Evolutionary conservation across 2,329 filamentous ascomycete genomes (phyloP), one percentile per base, ranked within the genome.

Genomic region (Arthrobotrys conoides): DNA sequence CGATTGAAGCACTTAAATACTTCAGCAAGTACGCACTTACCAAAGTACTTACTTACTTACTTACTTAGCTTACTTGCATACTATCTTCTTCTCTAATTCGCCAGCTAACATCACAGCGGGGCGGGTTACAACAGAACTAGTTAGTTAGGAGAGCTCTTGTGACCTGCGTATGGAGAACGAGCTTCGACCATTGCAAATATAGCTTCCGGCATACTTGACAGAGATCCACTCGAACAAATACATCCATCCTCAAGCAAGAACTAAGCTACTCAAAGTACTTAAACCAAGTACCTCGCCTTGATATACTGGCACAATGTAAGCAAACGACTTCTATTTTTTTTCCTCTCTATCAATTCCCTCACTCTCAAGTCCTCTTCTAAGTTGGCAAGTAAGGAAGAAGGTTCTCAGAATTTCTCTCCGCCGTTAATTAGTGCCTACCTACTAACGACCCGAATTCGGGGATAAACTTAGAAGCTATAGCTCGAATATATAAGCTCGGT

Each of bases 131-230:
- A 53, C 73, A 71, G 61, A 48, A 61, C 65, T 71, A 59, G 71
- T 61, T 61, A 44, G 30, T 59, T 49, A 44, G 18, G 71, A 63
- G 73, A 77, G 73, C 73, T 77, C 73, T 77, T 77, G 73, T 77
- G 73, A 77, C 51, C 41, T 61, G 33, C 18, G 24, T 49, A 61
- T 61, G 18, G 57, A 12, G 57, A 27, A 49, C 41, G 38, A 48
- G 24, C 20, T 70, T 38, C 51, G 24, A 48, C 67, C 67, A 51
- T 57, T 55, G 51, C 61, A 59, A 61, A 49, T 49, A 70, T 61
- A 61, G 57, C 36, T 36, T 44, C 33, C 12, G 33, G 8, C 57
- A 44, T 61, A 61, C 57, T 61, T 38, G n/a, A 27, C n/a, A n/a
- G 20, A 44, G 36, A 61, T 61, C 57, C 57, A 61, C 57, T 59